Evolutionary conservation across 148 eudicot species (phyloP).

Genomic region (Silene conica): DNA sequence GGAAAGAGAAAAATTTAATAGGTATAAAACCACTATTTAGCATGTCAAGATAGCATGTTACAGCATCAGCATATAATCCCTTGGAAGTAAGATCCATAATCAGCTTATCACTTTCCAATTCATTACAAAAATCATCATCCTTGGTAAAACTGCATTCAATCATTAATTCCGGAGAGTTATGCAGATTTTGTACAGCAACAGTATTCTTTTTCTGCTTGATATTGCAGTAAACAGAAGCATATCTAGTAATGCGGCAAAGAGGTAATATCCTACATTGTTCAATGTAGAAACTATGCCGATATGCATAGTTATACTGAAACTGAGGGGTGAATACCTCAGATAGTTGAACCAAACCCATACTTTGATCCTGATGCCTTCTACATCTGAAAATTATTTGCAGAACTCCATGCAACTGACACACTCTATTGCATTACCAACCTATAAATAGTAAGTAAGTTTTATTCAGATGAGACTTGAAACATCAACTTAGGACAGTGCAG

Average conservation of each 20-base stretch:
- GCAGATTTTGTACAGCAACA: conserved; percentile 11
- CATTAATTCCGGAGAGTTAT: not conserved
- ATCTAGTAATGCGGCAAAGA: not conserved
- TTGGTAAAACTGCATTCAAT: not conserved
- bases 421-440: conserved; percentile 15
- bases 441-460: not conserved
- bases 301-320: not conserved
- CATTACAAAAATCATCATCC: conserved; percentile 7
- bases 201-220: not conserved
- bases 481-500: not conserved
- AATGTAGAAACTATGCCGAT: not conserved
- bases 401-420: conserved; percentile 1
- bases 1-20: conserved; percentile 15
- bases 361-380: not conserved
- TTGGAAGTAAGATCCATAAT: conserved; percentile 24
- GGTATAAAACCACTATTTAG: conserved; percentile 14
- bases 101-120: conserved; percentile 18
- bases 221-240: conserved; percentile 12
- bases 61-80: conserved; percentile 24
- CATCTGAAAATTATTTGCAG: not conserved
- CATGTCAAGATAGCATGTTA: conserved; percentile 24
- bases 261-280: conserved; percentile 9
- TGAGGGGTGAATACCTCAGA: conserved; percentile 8
- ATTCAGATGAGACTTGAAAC: not conserved
- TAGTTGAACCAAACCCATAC: conserved; percentile 12